These are phyloP conservation scores for Myrica gale DNA, from an alignment of 306 rosid species.

Conservation along the genomic window DNA sequence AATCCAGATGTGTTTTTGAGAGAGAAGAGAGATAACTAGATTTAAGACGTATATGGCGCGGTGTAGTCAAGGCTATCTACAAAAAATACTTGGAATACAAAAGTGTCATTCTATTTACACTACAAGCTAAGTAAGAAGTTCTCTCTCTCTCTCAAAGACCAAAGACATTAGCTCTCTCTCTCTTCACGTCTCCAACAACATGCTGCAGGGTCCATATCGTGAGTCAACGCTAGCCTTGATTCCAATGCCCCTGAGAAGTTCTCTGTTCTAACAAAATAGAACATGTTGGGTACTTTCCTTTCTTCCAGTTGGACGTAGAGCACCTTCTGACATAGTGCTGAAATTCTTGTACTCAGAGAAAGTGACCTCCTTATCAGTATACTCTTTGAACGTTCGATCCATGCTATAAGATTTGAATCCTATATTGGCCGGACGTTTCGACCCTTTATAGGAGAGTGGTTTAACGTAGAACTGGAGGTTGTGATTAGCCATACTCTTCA, in stretches of 20 bases:
- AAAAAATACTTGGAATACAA: not conserved
- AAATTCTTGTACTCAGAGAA: constrained; percentile 51
- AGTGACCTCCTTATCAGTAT: constrained; percentile 47
- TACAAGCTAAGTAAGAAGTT: not conserved
- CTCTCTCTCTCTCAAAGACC: too few relatives aligned
- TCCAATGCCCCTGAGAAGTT: constrained; percentile 75
- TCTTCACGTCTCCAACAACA: too few relatives aligned
- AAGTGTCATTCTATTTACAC: constrained; percentile 49
- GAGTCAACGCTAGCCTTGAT: constrained; percentile 25
- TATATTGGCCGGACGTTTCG: constrained; percentile 40
- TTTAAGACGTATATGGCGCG: not conserved
- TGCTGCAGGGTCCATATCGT: too few relatives aligned
- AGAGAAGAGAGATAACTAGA: not conserved
- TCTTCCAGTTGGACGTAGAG: constrained; percentile 71
- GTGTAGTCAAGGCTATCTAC: not conserved
- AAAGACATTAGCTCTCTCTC: too few relatives aligned
- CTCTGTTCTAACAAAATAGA: constrained; percentile 77
- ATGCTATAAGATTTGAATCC: constrained; percentile 61
- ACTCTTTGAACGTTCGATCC: constrained; percentile 64
- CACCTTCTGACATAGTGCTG: constrained; percentile 14
- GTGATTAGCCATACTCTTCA: constrained; percentile 25
- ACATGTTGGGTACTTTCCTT: constrained; percentile 93
- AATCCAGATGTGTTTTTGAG: too few relatives aligned
- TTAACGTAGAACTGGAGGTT: constrained; percentile 26
- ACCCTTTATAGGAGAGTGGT: constrained; percentile 30